Base-by-base conservation (phyloP, 1,284 basidiomycete genomes). In the Trametes sp. region DNA sequence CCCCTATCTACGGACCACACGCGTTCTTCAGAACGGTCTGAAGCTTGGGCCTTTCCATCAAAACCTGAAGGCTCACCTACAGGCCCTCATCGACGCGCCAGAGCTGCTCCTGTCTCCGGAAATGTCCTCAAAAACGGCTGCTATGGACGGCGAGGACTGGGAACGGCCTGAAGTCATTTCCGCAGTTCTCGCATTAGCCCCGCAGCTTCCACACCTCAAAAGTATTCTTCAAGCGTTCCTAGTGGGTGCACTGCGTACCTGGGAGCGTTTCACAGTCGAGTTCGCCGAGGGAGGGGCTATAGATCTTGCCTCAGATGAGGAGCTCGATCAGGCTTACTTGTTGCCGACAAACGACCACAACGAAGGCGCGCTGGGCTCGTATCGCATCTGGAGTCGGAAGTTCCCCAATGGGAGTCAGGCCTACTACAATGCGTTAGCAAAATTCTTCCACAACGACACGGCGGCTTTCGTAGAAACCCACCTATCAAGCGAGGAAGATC, bases 111-210 rank as follows among this genome's bases (percentile, higher is more conserved):
- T 69, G 4, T 46, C 66, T 11, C 54, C 59, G 0, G 61, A 64
- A 14, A 44, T 64, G 0, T 42, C 62, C 0, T 53, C 62, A 48
- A 38, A 64, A 45, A 67, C 61, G 0, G 72, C 58, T 0, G 31
- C 71, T 4, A 41, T 74, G 9, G 69, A 73, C 44, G 72, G 72
- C 2, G 41, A 69, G 36, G 38, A 11, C 0, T 75, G 74, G 74
- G 67, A 71, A n/a, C 59, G 59, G 2, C 71, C 73, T 0, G 72
- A 73, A 4, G 72, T 67, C 1, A 46, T 73, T 33, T 68, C 67
- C 57, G 68, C 66, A 0, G 65, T 69, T 1, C 66, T 61, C 8
- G 36, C 36, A 9, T 23, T 68, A 2, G 36, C 49, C 2, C 49
- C 61, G 4, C 14, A 28, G 16, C 52, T 69, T 2, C 69, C 67